phyloP scores from a whole-genome alignment of 75 land plant genomes.

The Picea sitchensis region DNA sequence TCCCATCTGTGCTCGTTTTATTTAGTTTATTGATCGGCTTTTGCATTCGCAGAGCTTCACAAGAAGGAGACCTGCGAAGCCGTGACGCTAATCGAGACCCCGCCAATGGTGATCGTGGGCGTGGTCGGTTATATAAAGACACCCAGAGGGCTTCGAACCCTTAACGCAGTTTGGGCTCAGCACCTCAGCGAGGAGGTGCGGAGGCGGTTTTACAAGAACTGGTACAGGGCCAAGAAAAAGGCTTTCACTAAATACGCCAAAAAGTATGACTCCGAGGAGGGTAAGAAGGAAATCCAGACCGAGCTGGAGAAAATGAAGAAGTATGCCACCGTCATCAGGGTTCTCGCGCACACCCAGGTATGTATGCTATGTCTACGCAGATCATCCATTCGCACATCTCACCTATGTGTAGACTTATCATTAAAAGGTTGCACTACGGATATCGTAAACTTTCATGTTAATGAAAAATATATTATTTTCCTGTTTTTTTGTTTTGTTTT shows the following conservation, averaged over 20 bases:
- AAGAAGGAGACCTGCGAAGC: slow-evolving; percentile 95
- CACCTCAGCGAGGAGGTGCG: slow-evolving; percentile 51
- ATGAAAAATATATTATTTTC: neutral
- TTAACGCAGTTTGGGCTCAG: slow-evolving; percentile 50
- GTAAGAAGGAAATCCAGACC: slow-evolving; percentile 67
- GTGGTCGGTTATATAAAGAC: slow-evolving; percentile 51
- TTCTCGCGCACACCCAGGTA: slow-evolving; percentile 12
- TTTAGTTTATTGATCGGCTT: neutral
- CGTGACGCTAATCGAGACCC: slow-evolving; percentile 81
- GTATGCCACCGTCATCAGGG: slow-evolving; percentile 41
- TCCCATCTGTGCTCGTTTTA: no score
- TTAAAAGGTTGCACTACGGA: neutral
- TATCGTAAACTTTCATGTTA: neutral
- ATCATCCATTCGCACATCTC: neutral
- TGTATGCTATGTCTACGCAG: neutral
- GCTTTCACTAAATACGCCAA: slow-evolving; percentile 61
- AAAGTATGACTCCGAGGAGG: slow-evolving; percentile 66
- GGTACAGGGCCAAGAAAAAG: slow-evolving; percentile 56
- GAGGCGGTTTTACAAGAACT: slow-evolving; percentile 59
- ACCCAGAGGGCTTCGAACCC: slow-evolving; percentile 40
- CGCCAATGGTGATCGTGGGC: slow-evolving; percentile 81
- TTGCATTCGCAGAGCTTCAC: slow-evolving; percentile 51
- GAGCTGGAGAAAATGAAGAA: slow-evolving; percentile 69
- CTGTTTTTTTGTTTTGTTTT: neutral
- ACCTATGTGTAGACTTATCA: neutral